Conservation (phyloP, 176 grass and related monocot genomes). For the Alopecurus myosuroides region DNA sequence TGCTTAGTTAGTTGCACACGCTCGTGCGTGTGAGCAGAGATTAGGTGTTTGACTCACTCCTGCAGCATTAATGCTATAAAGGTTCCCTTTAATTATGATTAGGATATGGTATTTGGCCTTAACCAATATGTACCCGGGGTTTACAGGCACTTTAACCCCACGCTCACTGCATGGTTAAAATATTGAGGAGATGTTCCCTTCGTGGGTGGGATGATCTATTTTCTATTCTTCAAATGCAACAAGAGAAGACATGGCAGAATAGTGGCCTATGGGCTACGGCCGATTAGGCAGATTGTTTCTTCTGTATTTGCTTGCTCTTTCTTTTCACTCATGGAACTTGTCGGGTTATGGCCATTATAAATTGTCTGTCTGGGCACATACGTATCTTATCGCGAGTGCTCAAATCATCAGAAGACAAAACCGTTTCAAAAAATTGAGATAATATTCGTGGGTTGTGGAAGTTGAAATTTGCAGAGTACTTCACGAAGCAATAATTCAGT, state of each 20-base stretch:
- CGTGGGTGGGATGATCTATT: constrained; percentile 38
- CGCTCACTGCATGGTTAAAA: constrained; percentile 19
- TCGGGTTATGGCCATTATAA: neutral
- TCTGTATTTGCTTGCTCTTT: neutral
- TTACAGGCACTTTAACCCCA: constrained; percentile 22
- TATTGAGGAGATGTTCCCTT: constrained; percentile 49
- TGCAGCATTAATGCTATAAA: constrained; percentile 33
- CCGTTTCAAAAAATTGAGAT: neutral
- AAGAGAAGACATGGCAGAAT: constrained; percentile 14
- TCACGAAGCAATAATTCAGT: neutral
- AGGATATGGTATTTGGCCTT: constrained; percentile 33
- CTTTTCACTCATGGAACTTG: neutral
- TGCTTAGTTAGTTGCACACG: constrained; percentile 29
- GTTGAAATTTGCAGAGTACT: neutral
- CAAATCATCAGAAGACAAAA: neutral
- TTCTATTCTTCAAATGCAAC: constrained; percentile 29
- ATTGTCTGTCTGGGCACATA: neutral
- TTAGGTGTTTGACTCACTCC: constrained; percentile 26
- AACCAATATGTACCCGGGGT: neutral
- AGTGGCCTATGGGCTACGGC: neutral
- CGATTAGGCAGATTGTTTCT: neutral
- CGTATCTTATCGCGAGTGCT: neutral
- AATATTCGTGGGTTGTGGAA: neutral
- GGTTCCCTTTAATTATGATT: constrained; percentile 28
- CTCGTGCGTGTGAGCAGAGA: constrained; percentile 38